Percentiles rank a stretch among this genome's conserved stretches.
These are phyloP conservation scores for Tetragonia tetragonoides DNA, from an alignment of 148 eudicot species.

Conservation along the genomic window DNA sequence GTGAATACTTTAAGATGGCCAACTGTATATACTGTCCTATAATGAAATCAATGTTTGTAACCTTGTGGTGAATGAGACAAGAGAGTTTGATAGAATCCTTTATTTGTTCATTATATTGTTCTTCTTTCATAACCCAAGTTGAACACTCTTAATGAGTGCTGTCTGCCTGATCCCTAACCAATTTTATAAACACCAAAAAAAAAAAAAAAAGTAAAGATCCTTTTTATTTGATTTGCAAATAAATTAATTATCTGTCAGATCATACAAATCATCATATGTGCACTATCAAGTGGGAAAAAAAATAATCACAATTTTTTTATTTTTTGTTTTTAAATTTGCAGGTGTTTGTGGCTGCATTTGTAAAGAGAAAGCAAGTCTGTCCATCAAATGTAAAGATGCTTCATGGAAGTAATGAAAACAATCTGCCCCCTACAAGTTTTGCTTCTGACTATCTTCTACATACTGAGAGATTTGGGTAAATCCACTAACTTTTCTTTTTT, in stretches of 20 bases:
- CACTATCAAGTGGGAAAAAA: constrained; percentile 20
- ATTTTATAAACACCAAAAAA: background rate
- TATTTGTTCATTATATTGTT: background rate
- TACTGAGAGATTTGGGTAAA: constrained; percentile 68
- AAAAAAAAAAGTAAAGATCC: background rate
- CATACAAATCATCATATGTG: background rate
- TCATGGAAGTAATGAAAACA: constrained; percentile 48
- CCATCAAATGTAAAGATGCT: constrained; percentile 64
- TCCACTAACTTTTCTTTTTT: constrained; percentile 6
- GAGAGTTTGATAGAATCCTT: background rate
- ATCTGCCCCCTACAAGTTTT: constrained; percentile 16
- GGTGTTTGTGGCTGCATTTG: constrained; percentile 91
- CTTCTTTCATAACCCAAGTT: background rate
- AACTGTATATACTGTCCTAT: background rate
- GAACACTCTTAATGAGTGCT: constrained; percentile 7
- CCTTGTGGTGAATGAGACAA: constrained; percentile 25
- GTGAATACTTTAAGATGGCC: background rate
- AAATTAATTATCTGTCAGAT: constrained; percentile 1
- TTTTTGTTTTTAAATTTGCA: constrained; percentile 10
- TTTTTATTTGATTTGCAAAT: background rate
- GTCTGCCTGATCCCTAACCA: constrained; percentile 14
- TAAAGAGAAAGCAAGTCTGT: constrained; percentile 63
- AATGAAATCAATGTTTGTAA: constrained; percentile 26
- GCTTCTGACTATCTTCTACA: constrained; percentile 34
- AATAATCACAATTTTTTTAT: background rate